Evolutionary conservation across 179 eudicot genomes (phyloP).

Genomic region (Silene noctiflora): DNA sequence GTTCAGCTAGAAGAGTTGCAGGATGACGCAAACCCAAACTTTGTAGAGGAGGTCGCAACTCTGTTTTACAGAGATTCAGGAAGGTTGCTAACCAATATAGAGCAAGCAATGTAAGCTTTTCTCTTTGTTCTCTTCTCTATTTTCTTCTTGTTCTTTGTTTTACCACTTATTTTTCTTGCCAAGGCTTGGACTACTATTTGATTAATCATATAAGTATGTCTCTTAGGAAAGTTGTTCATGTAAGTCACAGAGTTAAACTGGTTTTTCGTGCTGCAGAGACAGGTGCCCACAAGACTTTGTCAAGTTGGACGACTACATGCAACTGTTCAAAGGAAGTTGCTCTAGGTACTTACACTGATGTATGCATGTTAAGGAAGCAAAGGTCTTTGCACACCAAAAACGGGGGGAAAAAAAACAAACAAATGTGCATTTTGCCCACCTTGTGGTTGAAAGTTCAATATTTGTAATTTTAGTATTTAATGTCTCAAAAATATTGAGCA

Average conservation of each 20-base stretch:
- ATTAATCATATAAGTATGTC: neutral
- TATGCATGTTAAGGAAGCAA: neutral
- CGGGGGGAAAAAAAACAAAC: no score
- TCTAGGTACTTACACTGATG: conserved; percentile 47
- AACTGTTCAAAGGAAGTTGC: conserved; percentile 81
- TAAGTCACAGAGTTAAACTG: neutral
- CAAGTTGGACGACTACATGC: conserved; percentile 66
- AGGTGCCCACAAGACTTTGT: conserved; percentile 62
- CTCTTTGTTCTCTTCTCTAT: neutral
- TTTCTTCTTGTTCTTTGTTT: neutral
- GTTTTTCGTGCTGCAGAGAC: conserved; percentile 26
- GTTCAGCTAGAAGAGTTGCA: conserved; percentile 81
- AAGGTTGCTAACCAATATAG: conserved; percentile 53
- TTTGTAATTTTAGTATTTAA: no score
- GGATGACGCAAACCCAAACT: conserved; percentile 76
- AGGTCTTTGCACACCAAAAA: no score
- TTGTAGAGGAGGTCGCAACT: conserved; percentile 83
- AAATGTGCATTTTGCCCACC: neutral
- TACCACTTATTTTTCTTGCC: neutral
- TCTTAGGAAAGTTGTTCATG: neutral
- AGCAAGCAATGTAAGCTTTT: conserved; percentile 62
- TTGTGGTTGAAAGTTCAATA: neutral
- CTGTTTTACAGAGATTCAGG: conserved; percentile 73
- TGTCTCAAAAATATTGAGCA: neutral
- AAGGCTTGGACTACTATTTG: neutral